Evolutionary conservation across 1,284 basidiomycete genomes (phyloP), one percentile per base, ranked within the genome.

Genomic region (Singerocomus inundabilis): DNA sequence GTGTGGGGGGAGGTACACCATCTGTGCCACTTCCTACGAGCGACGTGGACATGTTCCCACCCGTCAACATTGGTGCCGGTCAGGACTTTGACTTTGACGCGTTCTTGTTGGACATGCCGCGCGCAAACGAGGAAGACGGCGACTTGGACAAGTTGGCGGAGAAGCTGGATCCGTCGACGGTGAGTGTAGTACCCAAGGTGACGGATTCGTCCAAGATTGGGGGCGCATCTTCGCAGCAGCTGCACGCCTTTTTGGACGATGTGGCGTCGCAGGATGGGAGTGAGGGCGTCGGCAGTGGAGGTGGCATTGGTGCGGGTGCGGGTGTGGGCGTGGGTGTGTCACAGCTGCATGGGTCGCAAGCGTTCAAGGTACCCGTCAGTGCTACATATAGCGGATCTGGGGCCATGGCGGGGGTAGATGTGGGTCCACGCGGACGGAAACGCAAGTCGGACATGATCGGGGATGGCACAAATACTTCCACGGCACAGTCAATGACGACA

Each of bases 51-150:
- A 56, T 67, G 41, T 68, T 61, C 37, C 25, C 53, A 3, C 30
- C 49, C 16, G 35, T 56, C 1, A 47, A 46, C 18, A 31, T 58
- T 1, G 45, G 55, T 34, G 0, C 45, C 0, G 52, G 61, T 5
- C 53, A 48, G 4, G 77, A 79, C 48, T 75, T 76, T 56, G 77
- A 80, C 58, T 74, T 79, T 53, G 75, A 78, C 48, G 64, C 76
- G 30, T 77, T 79, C 59, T 55, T 79, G 46, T 58, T 59, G 61
- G 62, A 69, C 42, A 68, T 67, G 57, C 64, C 62, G 5, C 57
- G 58, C 6, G 43, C 58, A 12, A 64, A 58, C 50, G 61, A 68
- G 32, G 57, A 58, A 11, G 68, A 67, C 1, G 57, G 62, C 3
- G 73, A 75, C 50, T 57, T 72, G 10, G 70, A 70, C 36, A 68